Evolutionary conservation across 352 stramenopile genomes (phyloP).

Genomic region (Thalassiosira exigua): DNA sequence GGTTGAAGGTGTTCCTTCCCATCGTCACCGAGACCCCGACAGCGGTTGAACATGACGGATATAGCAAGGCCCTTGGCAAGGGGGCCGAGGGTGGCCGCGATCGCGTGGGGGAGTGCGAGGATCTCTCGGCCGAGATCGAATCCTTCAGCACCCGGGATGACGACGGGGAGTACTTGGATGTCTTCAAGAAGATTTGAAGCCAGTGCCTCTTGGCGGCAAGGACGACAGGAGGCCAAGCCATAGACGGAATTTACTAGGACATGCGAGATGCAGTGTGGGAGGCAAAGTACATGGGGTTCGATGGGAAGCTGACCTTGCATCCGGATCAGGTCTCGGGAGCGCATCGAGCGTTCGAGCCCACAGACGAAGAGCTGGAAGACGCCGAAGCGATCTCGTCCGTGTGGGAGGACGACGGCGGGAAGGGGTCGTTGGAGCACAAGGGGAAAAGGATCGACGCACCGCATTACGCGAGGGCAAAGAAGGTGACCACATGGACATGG

Average conservation of each 20-base stretch:
- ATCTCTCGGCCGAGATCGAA: constrained; percentile 49
- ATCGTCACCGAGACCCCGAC: constrained; percentile 55
- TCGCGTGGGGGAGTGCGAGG: constrained; percentile 63
- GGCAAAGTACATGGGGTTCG: constrained; percentile 55
- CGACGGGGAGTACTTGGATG: constrained; percentile 38
- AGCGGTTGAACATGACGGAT: constrained; percentile 49
- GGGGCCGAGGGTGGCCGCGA: constrained; percentile 45
- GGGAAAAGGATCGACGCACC: constrained; percentile 61
- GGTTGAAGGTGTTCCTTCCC: constrained; percentile 35
- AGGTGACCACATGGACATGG: constrained; percentile 33
- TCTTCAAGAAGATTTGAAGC: constrained; percentile 46
- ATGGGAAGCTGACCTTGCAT: constrained; percentile 61
- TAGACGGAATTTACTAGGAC: constrained; percentile 64
- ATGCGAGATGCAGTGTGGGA: constrained; percentile 44
- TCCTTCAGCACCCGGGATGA: constrained; percentile 29
- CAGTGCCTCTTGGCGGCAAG: constrained; percentile 53
- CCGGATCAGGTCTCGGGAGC: constrained; percentile 36
- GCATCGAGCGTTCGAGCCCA: constrained; percentile 45
- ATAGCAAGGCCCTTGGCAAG: too few relatives aligned
- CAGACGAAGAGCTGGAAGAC: constrained; percentile 30
- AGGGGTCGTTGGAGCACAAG: constrained; percentile 45
- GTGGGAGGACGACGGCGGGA: constrained; percentile 36
- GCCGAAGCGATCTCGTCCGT: constrained; percentile 38
- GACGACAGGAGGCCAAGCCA: constrained; percentile 51
- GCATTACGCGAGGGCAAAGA: constrained; percentile 62